Base-by-base conservation (phyloP, 2,329 filamentous ascomycete genomes). In the Zasmidium cellare region DNA sequence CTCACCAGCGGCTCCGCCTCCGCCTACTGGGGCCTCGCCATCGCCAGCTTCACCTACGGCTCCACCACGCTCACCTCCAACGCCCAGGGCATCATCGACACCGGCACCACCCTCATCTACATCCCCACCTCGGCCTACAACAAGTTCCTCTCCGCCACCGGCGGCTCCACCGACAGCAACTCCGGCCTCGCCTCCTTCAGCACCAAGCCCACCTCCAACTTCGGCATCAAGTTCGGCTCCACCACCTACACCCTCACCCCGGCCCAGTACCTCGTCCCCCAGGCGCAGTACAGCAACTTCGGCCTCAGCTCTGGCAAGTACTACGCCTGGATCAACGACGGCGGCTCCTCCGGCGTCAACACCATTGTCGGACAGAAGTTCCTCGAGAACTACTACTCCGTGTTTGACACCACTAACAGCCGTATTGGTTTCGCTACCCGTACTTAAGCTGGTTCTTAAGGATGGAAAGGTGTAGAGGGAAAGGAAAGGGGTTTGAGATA, bases 1-100 rank as follows among this genome's bases (percentile, higher is more conserved):
- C 87, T 38, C 78, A 87, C 69, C 79, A 69, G 55, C 76, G 79
- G 28, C 79, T 87, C 59, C 82, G 85, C 9, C 87, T 81, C 77
- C 89, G 52, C 56, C 14, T 66, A 61, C 55, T 66, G 64, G 64
- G 58, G 63, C 20, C 58, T 66, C 45, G 44, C 56, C 18, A 59
- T 65, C 50, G 41, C 52, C 24, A 56, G 58, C 50, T 65, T 62
- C 57, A 60, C 45, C 31, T 62, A 62, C 53, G 59, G 61, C 44
- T 58, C 51, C n/a, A 61, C 54, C 1, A 56, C 51, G 5, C 59
- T 60, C 7, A 50, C 52, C 18, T 74, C 69, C 9, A 57, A 63
- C n/a, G 72, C 73, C 46, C 71, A 74, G 46, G 71, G 69, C 2
- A 73, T 79, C 47, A 64, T 79, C 12, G 78, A 80, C 65, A 75